Evolutionary conservation across 495 filamentous ascomycete genomes (phyloP), one percentile per base, ranked within the genome.

Genomic region (Aspergillus diversus): DNA sequence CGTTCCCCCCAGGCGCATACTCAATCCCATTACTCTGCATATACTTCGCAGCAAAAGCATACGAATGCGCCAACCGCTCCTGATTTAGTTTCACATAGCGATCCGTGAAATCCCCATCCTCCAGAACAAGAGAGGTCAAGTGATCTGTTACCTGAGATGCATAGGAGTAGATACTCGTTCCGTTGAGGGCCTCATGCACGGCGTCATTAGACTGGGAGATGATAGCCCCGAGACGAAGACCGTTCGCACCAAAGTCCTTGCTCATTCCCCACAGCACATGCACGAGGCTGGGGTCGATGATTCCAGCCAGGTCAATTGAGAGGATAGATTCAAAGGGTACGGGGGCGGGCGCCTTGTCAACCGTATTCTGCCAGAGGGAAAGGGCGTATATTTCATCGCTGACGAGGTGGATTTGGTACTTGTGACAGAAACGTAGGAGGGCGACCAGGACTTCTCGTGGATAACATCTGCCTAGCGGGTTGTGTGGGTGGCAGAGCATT

Each of bases 331-430:
- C 72, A 64, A 90, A 90, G 0, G 59, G 47, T 5, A 75, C 66
- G 12, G 74, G 69, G 0, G 69, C 33, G 0, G 72, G 66, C 0
- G 57, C 27, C 7, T 68, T 33, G 33, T 75, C 69, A 5, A 75
- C 67, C 0, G 70, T 68, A 31, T 77, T 78, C 8, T 78, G 66
- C 63, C 78, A 89, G 0, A 83, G 72, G 0, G 81, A 85, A 16
- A 87, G 67, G 0, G 83, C 87, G 65, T 89, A 89, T 12, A 89
- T 82, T 66, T 90, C 87, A 56, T 90, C 87, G 48, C 81, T 82
- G 54, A 89, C 78, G 3, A 89, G 64, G 60, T 89, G 86, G 2
- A 90, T 72, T 16, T 75, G 68, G 60, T 86, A 76, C 34, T 80
- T 77, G 27, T 81, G 73, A 57, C 87, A 90, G 5, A 89, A 64